Evolutionary conservation across 2,329 filamentous ascomycete species (phyloP).

Genomic region (Cordyceps militaris): DNA sequence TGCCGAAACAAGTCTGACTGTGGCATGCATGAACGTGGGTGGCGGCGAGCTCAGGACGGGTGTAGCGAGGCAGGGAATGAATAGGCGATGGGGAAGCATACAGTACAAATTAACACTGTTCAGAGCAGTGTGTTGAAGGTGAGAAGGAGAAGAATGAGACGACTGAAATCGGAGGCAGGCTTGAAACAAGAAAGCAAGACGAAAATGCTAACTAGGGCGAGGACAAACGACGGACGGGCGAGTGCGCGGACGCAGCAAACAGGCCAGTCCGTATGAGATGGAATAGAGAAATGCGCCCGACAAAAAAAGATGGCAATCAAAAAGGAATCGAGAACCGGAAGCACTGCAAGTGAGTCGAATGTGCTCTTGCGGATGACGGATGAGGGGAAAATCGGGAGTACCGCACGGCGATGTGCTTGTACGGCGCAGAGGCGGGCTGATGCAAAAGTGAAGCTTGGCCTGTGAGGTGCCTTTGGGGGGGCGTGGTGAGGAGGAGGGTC

Average conservation of each 20-base stretch:
- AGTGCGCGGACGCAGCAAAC: slow-evolving; percentile 6
- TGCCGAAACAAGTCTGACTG: not conserved
- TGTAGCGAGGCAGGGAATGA: not conserved
- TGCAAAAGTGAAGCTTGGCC: not conserved
- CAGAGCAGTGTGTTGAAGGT: not conserved
- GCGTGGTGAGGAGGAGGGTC: not conserved
- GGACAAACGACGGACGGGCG: not conserved
- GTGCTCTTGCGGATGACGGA: not conserved
- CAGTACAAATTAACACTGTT: not conserved
- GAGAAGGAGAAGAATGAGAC: not conserved
- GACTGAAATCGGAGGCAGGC: not conserved
- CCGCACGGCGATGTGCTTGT: not conserved
- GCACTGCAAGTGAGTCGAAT: not conserved
- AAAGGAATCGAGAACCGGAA: not conserved
- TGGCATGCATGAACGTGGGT: not conserved
- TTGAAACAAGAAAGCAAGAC: slow-evolving; percentile 1
- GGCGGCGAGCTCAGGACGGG: not conserved
- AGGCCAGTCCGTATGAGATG: not conserved
- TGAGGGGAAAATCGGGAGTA: not conserved
- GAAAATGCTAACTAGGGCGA: not conserved
- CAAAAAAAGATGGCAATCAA: not conserved
- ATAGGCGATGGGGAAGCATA: not conserved
- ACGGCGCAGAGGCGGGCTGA: slow-evolving; percentile 2
- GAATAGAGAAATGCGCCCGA: not conserved
- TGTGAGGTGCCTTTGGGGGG: not conserved